A percentile compares a stretch with the other conserved stretches of the same genome.
Conservation (phyloP, 2,329 filamentous ascomycete genomes). For the Endoconidiophora laricicola region DNA sequence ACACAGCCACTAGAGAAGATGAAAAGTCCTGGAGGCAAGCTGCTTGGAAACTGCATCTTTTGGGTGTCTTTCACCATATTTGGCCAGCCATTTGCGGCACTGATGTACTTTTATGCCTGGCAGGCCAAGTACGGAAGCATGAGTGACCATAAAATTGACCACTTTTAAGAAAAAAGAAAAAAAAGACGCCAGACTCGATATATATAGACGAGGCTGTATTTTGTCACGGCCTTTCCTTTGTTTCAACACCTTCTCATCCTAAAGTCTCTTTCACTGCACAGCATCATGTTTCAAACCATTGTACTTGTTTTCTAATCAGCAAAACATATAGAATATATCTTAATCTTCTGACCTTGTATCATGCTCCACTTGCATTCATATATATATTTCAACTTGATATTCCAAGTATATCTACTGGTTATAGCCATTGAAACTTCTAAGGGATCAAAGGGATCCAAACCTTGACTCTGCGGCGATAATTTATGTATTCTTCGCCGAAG, state of each 20-base stretch:
- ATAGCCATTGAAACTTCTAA: conserved; percentile 13
- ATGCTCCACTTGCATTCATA: background rate
- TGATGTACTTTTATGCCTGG: conserved; percentile 97
- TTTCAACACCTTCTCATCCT: too few species aligned
- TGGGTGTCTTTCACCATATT: conserved; percentile 94
- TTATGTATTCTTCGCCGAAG: conserved; percentile 66
- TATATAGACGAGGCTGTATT: too few species aligned
- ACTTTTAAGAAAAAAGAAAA: too few species aligned
- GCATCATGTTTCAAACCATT: background rate
- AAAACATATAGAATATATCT: background rate
- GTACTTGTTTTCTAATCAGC: background rate
- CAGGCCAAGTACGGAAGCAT: conserved; percentile 91
- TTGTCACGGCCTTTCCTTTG: too few species aligned
- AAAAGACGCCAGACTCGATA: too few species aligned
- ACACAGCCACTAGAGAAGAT: conserved; percentile 69
- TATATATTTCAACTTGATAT: background rate
- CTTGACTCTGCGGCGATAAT: conserved; percentile 53
- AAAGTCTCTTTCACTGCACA: background rate
- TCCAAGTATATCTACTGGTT: background rate
- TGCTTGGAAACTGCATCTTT: conserved; percentile 85
- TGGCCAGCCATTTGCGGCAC: conserved; percentile 78
- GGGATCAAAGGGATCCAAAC: conserved; percentile 61
- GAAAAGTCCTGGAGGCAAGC: conserved; percentile 55
- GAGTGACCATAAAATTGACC: conserved; percentile 25
- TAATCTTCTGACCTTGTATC: background rate